phyloP scores from a whole-genome alignment of 2,329 filamentous ascomycete genomes.

The Fusarium xyrophilum region DNA sequence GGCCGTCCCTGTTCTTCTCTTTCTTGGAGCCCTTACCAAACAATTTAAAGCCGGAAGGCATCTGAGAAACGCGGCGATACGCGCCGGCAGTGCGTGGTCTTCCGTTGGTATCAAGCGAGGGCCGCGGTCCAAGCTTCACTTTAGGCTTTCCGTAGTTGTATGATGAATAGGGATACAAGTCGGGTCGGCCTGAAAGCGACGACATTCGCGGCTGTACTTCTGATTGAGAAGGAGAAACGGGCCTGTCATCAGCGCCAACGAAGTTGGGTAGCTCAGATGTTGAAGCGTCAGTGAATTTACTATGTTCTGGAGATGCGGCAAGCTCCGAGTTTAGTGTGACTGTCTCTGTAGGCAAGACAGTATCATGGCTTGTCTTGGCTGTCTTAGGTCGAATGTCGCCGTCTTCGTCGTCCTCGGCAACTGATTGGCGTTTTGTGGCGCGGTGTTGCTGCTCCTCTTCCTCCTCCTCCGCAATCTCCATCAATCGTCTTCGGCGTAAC shows the following conservation, averaged over 20 bases:
- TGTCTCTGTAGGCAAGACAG: slow-evolving; percentile 41
- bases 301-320: slow-evolving; percentile 57
- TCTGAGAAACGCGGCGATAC: slow-evolving; percentile 75
- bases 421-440: slow-evolving; percentile 65
- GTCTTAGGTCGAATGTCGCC: slow-evolving; percentile 39
- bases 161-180: slow-evolving; percentile 57
- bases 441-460: slow-evolving; percentile 72
- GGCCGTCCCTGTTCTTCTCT: slow-evolving; percentile 43
- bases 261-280: slow-evolving; percentile 61
- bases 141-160: slow-evolving; percentile 72
- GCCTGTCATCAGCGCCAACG: slow-evolving; percentile 54
- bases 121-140: slow-evolving; percentile 86
- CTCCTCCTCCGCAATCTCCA: slow-evolving; percentile 93
- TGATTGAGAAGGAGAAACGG: slow-evolving; percentile 55
- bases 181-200: slow-evolving; percentile 60
- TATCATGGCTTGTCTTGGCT: slow-evolving; percentile 42
- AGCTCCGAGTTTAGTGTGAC: slow-evolving; percentile 61
- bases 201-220: slow-evolving; percentile 57
- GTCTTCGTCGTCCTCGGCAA: slow-evolving; percentile 58
- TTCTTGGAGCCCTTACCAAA: slow-evolving; percentile 66
- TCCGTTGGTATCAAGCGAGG: slow-evolving; percentile 71
- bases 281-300: slow-evolving; percentile 55
- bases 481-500: slow-evolving; percentile 75
- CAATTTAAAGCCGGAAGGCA: slow-evolving; percentile 81
- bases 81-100: slow-evolving; percentile 68